Conservation (phyloP, 148 eudicot genomes). For the Amaranthus hypochondriacus region DNA sequence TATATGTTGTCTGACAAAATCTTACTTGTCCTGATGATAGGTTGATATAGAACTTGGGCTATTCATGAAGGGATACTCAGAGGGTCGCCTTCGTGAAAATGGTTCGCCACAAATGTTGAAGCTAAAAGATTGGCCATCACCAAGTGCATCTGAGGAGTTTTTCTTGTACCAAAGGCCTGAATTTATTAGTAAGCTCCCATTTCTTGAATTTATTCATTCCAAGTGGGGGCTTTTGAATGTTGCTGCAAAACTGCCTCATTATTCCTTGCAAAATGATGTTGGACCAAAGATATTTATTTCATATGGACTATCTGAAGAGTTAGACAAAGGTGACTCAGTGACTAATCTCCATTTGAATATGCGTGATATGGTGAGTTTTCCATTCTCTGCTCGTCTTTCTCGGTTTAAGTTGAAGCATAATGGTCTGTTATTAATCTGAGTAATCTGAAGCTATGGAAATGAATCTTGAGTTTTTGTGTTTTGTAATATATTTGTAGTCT, state of each 20-base stretch:
- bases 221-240: slow-evolving; percentile 95
- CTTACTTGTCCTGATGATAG: slow-evolving; percentile 34
- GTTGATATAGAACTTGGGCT: slow-evolving; percentile 72
- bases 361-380: slow-evolving; percentile 82
- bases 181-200: slow-evolving; percentile 75
- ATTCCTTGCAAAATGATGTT: slow-evolving; percentile 88
- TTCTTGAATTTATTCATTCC: slow-evolving; percentile 90
- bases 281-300: slow-evolving; percentile 85
- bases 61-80: slow-evolving; percentile 82
- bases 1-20: neutral
- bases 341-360: slow-evolving; percentile 72
- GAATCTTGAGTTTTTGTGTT: neutral
- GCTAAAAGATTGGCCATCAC: slow-evolving; percentile 98
- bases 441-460: neutral
- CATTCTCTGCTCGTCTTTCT: neutral
- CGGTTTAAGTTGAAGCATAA: neutral
- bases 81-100: slow-evolving; percentile 65
- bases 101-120: slow-evolving; percentile 69
- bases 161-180: slow-evolving; percentile 91
- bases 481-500: neutral
- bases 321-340: slow-evolving; percentile 64
- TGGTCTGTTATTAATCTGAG: neutral
- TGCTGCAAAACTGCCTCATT: slow-evolving; percentile 95
- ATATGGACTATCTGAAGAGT: slow-evolving; percentile 70
- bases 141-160: slow-evolving; percentile 93